Evolutionary conservation across 805 yeast genomes (phyloP).

Genomic region (Hanseniaspora osmophila): DNA sequence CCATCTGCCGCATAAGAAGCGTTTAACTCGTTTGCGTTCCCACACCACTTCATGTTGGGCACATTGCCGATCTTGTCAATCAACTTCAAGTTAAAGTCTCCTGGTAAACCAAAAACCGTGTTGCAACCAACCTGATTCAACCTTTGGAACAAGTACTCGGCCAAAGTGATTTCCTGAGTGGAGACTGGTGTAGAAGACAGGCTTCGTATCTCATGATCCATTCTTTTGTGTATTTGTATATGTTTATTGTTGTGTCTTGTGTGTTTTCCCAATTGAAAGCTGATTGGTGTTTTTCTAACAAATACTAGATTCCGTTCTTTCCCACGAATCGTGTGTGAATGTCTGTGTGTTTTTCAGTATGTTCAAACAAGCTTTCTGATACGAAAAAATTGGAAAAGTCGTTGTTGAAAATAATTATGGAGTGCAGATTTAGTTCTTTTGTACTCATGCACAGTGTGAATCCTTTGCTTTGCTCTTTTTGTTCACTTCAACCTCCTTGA

Average conservation of each 20-base stretch:
- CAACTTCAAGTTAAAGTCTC: slow-evolving; percentile 53
- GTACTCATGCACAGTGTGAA: too few relatives aligned
- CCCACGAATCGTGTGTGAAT: too few relatives aligned
- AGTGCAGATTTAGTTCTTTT: too few relatives aligned
- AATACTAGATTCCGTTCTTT: too few relatives aligned
- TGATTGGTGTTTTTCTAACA: too few relatives aligned
- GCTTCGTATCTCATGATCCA: background rate
- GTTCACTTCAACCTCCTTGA: too few relatives aligned
- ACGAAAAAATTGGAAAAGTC: too few relatives aligned
- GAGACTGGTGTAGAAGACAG: slow-evolving; percentile 3
- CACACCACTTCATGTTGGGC: slow-evolving; percentile 51
- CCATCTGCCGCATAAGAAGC: slow-evolving; percentile 90
- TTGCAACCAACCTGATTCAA: slow-evolving; percentile 35
- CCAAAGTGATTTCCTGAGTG: slow-evolving; percentile 30
- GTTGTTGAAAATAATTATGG: too few relatives aligned
- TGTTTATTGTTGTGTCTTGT: background rate
- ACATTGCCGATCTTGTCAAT: slow-evolving; percentile 49
- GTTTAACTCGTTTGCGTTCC: slow-evolving; percentile 78
- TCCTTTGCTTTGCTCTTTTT: too few relatives aligned
- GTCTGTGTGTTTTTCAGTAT: too few relatives aligned
- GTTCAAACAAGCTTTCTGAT: too few relatives aligned
- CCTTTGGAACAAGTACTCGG: slow-evolving; percentile 52
- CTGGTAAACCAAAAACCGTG: slow-evolving; percentile 63
- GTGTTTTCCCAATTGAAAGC: too few relatives aligned
- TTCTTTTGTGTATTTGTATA: background rate